phyloP scores from a whole-genome alignment of 2,329 filamentous ascomycete species.

The Colletotrichum liaoningense region DNA sequence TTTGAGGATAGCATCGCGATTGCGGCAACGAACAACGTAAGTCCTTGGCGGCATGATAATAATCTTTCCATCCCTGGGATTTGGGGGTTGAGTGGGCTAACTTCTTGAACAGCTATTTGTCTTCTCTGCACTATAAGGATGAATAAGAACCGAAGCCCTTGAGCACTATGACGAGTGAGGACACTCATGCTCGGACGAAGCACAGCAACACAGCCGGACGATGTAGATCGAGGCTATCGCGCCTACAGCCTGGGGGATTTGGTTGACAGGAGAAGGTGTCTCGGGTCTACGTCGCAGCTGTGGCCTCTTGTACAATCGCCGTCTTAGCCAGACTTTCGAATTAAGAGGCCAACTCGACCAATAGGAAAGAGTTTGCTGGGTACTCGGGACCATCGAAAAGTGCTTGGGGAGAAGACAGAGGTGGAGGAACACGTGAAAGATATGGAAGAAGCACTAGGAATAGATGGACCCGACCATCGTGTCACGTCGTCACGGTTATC shows the following conservation, averaged over 20 bases:
- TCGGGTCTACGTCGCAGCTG: background rate
- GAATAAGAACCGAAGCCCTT: background rate
- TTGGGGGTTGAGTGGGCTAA: background rate
- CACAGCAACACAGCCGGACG: slow-evolving; percentile 8
- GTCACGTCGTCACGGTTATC: slow-evolving; percentile 4
- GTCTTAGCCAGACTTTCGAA: slow-evolving; percentile 6
- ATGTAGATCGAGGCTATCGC: background rate
- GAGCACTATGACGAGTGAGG: background rate
- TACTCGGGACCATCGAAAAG: slow-evolving; percentile 14
- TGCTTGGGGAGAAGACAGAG: slow-evolving; percentile 11
- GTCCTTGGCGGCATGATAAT: slow-evolving; percentile 45
- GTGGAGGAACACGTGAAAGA: slow-evolving; percentile 6
- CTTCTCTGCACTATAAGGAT: slow-evolving; percentile 76
- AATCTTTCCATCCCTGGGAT: background rate
- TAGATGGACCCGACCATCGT: slow-evolving; percentile 28
- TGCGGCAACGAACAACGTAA: slow-evolving; percentile 98
- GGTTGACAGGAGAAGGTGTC: background rate
- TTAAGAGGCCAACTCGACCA: slow-evolving; percentile 6
- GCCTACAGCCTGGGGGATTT: background rate
- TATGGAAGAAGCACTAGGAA: slow-evolving; percentile 23
- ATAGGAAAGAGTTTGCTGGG: slow-evolving; percentile 11
- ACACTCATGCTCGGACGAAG: background rate
- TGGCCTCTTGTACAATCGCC: slow-evolving; percentile 4
- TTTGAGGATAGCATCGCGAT: slow-evolving; percentile 99
- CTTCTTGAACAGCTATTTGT: slow-evolving; percentile 72